Evolutionary conservation across 2,329 filamentous ascomycete species (phyloP).

Genomic region (Capronia coronata): DNA sequence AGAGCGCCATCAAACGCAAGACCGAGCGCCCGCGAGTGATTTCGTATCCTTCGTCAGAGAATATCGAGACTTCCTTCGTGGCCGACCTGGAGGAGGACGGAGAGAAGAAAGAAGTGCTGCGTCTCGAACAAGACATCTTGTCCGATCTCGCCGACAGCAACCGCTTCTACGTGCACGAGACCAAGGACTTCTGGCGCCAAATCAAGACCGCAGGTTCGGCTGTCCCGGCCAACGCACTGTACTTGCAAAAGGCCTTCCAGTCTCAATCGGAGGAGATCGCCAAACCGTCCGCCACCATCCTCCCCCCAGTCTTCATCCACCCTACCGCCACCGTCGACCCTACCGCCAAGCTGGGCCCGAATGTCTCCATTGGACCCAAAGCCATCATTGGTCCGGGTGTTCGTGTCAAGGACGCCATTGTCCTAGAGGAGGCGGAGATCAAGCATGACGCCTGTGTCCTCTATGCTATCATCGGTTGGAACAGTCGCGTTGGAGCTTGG

Average conservation of each 20-base stretch:
- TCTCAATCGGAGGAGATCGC: conserved; percentile 73
- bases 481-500: conserved; percentile 94
- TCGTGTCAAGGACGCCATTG: conserved; percentile 91
- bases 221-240: conserved; percentile 91
- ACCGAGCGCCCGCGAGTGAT: conserved; percentile 82
- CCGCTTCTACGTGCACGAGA: conserved; percentile 97
- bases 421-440: conserved; percentile 89
- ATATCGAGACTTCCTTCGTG: conserved; percentile 66
- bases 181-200: conserved; percentile 98
- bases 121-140: conserved; percentile 93
- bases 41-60: conserved; percentile 93
- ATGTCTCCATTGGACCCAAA: conserved; percentile 92
- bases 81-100: conserved; percentile 68
- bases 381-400: conserved; percentile 77
- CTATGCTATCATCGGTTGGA: conserved; percentile 96
- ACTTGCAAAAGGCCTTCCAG: conserved; percentile 91
- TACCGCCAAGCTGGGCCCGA: conserved; percentile 91
- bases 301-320: conserved; percentile 92
- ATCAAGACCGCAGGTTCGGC: conserved; percentile 98
- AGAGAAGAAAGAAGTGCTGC: conserved; percentile 76
- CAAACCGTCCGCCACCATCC: conserved; percentile 74
- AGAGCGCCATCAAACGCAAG: conserved; percentile 89
- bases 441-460: conserved; percentile 94
- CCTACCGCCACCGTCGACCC: conserved; percentile 84
- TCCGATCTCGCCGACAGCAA: conserved; percentile 93